These are phyloP conservation scores for Rosa chinensis DNA, from an alignment of 306 rosid genomes.

Conservation along the genomic window DNA sequence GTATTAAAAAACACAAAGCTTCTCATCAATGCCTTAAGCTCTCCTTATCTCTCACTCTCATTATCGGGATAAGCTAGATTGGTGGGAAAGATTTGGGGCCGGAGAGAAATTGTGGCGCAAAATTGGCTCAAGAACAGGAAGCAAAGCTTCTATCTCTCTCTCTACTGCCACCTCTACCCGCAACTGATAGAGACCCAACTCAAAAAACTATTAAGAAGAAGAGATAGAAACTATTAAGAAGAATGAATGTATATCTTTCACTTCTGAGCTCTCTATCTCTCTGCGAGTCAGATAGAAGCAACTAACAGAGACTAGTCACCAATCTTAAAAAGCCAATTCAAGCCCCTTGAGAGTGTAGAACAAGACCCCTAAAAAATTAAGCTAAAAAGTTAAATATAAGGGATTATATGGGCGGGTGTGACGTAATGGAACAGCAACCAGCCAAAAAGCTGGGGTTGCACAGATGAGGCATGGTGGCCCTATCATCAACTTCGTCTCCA, in stretches of 20 bases:
- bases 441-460: conserved; percentile 32
- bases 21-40: conserved; percentile 24
- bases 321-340: conserved; percentile 42
- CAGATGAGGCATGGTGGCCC: conserved; percentile 49
- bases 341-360: conserved; percentile 32
- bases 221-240: not conserved
- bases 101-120: conserved; percentile 43
- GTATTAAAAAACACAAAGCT: not conserved
- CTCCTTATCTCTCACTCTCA: conserved; percentile 32
- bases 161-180: conserved; percentile 54
- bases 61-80: conserved; percentile 53
- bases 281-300: conserved; percentile 16
- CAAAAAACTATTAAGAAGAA: conserved; percentile 1
- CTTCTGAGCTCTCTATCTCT: conserved; percentile 29
- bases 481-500: conserved; percentile 26
- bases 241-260: not conserved
- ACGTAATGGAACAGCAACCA: conserved; percentile 64
- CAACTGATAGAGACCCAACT: conserved; percentile 55
- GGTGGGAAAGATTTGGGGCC: conserved; percentile 56
- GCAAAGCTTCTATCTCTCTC: conserved; percentile 24
- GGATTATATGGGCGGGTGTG: conserved; percentile 40
- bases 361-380: not conserved
- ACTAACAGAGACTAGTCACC: conserved; percentile 30
- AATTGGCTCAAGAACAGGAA: conserved; percentile 33
- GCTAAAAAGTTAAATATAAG: conserved; percentile 4